Conservation (phyloP, 1,284 basidiomycete species). For the Rhizopogon parksii region DNA sequence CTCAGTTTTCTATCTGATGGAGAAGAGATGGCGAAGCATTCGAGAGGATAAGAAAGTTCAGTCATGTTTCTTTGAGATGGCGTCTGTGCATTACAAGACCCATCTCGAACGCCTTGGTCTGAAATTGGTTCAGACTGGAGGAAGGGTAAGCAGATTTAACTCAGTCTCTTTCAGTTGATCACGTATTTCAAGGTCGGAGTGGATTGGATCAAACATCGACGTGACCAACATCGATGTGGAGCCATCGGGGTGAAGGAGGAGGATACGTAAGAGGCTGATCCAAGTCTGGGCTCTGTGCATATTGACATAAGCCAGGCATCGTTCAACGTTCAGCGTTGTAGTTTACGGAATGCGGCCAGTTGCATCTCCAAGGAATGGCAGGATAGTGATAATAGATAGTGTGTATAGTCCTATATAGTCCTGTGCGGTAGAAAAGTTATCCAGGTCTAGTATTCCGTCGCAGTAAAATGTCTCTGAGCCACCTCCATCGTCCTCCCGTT, state of each 20-base stretch:
- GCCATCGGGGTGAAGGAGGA: not conserved
- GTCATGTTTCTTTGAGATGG: constrained; percentile 23
- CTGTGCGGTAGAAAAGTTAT: not conserved
- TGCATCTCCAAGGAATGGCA: not conserved
- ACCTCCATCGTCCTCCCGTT: constrained; percentile 1
- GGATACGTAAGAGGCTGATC: not conserved
- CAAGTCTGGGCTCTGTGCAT: not conserved
- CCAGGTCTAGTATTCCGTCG: not conserved
- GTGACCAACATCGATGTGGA: not conserved
- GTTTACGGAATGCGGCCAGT: too few relatives aligned
- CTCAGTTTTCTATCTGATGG: constrained; percentile 18
- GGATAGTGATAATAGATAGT: not conserved
- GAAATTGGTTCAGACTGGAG: constrained; percentile 9
- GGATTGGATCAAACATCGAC: not conserved
- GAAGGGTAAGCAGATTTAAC: constrained; percentile 12
- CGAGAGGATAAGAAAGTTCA: constrained; percentile 24
- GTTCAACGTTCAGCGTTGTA: too few relatives aligned
- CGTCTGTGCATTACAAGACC: constrained; percentile 29
- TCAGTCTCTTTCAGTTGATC: not conserved
- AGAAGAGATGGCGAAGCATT: constrained; percentile 26
- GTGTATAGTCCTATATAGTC: not conserved
- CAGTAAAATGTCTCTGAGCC: constrained; percentile 1
- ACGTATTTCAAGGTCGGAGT: not conserved
- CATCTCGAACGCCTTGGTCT: constrained; percentile 25
- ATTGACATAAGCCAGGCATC: too few relatives aligned